Evolutionary conservation across 2,329 filamentous ascomycete genomes (phyloP).

Genomic region (Pyricularia sp.): DNA sequence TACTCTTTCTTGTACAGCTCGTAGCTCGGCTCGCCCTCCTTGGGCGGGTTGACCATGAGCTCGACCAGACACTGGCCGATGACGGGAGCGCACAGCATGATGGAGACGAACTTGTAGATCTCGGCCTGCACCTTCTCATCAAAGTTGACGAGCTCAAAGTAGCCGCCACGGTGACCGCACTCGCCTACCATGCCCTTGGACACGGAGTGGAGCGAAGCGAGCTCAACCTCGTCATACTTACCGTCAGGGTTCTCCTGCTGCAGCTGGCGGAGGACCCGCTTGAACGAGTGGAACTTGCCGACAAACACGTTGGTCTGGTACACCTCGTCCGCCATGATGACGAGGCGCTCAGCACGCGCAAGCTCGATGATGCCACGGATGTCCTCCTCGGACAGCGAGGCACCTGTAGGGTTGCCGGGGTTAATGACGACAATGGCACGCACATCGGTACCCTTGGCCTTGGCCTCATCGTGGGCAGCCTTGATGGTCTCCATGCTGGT

Average conservation of each 20-base stretch:
- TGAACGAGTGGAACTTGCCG: slow-evolving; percentile 92
- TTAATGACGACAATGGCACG: slow-evolving; percentile 96
- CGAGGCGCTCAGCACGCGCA: slow-evolving; percentile 70
- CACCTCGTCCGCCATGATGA: slow-evolving; percentile 90
- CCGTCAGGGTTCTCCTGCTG: slow-evolving; percentile 56
- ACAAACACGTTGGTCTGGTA: slow-evolving; percentile 98
- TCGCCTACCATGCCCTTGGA: slow-evolving; percentile 99
- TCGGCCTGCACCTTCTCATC: slow-evolving; percentile 73
- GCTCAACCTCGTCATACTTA: slow-evolving; percentile 73
- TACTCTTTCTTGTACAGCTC: slow-evolving; percentile 79
- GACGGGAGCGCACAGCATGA: slow-evolving; percentile 91
- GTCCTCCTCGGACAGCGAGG: slow-evolving; percentile 65
- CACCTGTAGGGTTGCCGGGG: slow-evolving; percentile 93
- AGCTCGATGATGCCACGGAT: slow-evolving; percentile 78
- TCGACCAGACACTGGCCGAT: slow-evolving; percentile 93
- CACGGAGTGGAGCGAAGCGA: slow-evolving; percentile 82
- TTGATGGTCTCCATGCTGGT: slow-evolving; percentile 74
- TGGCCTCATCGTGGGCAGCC: slow-evolving; percentile 59
- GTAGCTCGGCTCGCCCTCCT: slow-evolving; percentile 69
- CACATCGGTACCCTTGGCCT: slow-evolving; percentile 67
- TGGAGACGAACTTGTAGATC: slow-evolving; percentile 98
- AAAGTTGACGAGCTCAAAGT: slow-evolving; percentile 92
- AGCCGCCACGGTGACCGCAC: slow-evolving; percentile 93
- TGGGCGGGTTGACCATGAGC: slow-evolving; percentile 93
- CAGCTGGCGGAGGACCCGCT: slow-evolving; percentile 68